Evolutionary conservation across 148 eudicot species (phyloP).

Genomic region (Beta vulgaris): DNA sequence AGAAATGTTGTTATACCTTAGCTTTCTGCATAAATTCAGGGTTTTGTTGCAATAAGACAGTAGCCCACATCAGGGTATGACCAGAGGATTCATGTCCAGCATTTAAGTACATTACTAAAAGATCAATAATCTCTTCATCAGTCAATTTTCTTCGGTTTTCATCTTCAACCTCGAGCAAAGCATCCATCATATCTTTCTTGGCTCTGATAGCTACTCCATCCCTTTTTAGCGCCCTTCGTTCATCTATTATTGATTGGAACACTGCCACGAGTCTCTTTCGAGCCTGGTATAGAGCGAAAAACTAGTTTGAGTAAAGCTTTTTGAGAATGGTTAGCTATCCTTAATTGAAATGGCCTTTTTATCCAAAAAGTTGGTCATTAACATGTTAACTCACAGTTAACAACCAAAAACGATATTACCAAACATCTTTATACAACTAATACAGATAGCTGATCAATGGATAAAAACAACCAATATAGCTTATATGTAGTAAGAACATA

Average conservation of each 20-base stretch:
- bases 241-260: constrained; percentile 54
- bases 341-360: too few species aligned
- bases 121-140: constrained; percentile 81
- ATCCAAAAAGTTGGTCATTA: too few species aligned
- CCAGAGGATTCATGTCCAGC: constrained; percentile 98
- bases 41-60: constrained; percentile 57
- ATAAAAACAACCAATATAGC: too few species aligned
- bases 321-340: too few species aligned
- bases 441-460: too few species aligned
- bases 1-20: constrained; percentile 42
- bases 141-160: constrained; percentile 64
- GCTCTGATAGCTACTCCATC: constrained; percentile 21
- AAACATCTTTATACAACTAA: too few species aligned
- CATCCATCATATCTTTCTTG: constrained; percentile 84
- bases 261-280: constrained; percentile 60
- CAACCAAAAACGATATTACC: too few species aligned
- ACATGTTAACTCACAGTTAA: too few species aligned
- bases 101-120: constrained; percentile 82
- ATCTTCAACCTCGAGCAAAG: constrained; percentile 58
- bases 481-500: background rate
- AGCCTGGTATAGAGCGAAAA: too few species aligned
- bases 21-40: constrained; percentile 65
- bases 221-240: constrained; percentile 40
- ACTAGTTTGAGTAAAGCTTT: too few species aligned
- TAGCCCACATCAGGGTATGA: constrained; percentile 86